Base-by-base conservation (phyloP, 1,139 yeast species). In the Protomyces pachydermus region DNA sequence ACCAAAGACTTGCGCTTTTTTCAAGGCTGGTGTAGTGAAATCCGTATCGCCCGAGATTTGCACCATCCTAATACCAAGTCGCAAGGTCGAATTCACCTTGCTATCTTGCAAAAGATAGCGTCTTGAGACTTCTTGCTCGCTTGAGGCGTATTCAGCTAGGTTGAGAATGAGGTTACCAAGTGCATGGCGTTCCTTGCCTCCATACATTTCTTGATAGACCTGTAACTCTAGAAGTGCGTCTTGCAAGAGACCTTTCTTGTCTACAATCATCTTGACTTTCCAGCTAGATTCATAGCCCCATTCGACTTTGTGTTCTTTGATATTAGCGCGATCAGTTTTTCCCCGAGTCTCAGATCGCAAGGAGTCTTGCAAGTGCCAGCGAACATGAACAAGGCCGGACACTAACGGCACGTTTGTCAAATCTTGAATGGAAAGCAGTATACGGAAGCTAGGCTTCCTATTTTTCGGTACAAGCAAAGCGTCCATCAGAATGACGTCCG, bases 361-460 rank as follows among this genome's bases (percentile, higher is more conserved):
- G 48, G 80, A 71, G 65, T 82, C 84, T 60, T 76, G 76, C 34
- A 83, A 71, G 60, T 75, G 76, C 86, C 86, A 83, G 65, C 85
- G 84, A 34, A 90, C 82, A 69, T 75, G 85, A 70, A 93, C 85
- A 53, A 78, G 74, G 0, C 96, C 96, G 1, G 84, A 79, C 1
- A 87, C 81, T 69, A 88, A 90, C 0, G 98, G 98, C 46, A 91
- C 83, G 72, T 91, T 91, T 37, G 86, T 81, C 60, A 91, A 78
- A 69, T 88, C 95, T 66, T 83, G 82, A 63, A 91, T 81, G 23
- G 81, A 76, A 46, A 91, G 76, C 32, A 79, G 75, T 57, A 90
- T 79, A 61, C 82, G 77, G 74, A 89, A 91, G 70, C 80, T 81
- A 4, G 83, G 82, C 56, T 66, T 61, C 23, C 70, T 63, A 25